Percentiles rank a stretch among this genome's conserved stretches.
Conservation (phyloP, 768 basidiomycete species). For the Hortiboletus campestris region DNA sequence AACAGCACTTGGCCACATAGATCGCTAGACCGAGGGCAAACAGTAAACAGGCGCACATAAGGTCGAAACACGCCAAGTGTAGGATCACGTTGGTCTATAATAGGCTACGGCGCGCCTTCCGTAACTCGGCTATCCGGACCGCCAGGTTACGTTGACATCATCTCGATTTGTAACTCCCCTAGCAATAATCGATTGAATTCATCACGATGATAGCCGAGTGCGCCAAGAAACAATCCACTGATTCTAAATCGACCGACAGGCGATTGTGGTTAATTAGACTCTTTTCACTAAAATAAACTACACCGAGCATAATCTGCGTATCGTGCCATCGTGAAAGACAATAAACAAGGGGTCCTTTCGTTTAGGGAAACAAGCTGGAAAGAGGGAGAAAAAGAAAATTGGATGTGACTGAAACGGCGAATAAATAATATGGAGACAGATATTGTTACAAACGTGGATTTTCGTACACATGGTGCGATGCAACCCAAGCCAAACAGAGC, state of each 20-base stretch:
- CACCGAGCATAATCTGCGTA: conserved; percentile 19
- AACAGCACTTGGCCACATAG: too few relatives aligned
- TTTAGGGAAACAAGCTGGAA: background rate
- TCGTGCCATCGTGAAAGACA: conserved; percentile 3
- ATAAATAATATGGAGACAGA: conserved; percentile 15
- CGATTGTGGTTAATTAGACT: conserved; percentile 13
- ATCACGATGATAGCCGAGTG: background rate
- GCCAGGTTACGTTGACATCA: background rate
- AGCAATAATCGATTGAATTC: background rate
- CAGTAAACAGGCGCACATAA: too few relatives aligned
- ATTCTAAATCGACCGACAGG: background rate
- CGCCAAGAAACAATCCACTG: background rate
- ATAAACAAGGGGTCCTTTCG: background rate
- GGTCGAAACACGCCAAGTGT: too few relatives aligned
- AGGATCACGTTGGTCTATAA: too few relatives aligned
- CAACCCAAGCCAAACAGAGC: conserved; percentile 5
- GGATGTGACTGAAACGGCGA: background rate
- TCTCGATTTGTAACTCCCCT: background rate
- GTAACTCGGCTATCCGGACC: too few relatives aligned
- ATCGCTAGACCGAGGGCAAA: too few relatives aligned
- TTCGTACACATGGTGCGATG: conserved; percentile 1
- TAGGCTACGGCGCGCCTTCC: too few relatives aligned
- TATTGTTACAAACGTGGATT: background rate
- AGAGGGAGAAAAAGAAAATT: background rate
- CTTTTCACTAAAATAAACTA: conserved; percentile 26